Percentiles rank a stretch among this genome's conserved stretches.
Conservation (phyloP, 208 protist species). For the Polymyxa betae region DNA sequence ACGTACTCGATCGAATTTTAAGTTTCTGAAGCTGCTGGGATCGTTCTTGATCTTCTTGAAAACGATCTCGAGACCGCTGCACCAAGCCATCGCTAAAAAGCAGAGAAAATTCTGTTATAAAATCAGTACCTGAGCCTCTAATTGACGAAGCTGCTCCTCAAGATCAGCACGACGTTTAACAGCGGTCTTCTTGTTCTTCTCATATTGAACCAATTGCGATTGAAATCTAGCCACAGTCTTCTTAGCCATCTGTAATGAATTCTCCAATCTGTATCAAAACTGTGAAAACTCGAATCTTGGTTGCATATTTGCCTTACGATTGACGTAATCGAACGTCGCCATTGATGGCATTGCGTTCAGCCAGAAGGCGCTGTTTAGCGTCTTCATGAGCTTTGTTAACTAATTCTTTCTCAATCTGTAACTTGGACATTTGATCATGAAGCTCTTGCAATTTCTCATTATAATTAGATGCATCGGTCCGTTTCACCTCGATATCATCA, state of each 20-base stretch:
- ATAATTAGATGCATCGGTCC: neutral
- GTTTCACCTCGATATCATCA: neutral
- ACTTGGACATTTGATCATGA: neutral
- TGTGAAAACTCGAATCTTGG: neutral
- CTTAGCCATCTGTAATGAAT: neutral
- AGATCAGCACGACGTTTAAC: neutral
- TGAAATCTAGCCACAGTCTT: neutral
- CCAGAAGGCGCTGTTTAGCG: neutral
- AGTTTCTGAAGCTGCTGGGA: neutral
- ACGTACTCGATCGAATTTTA: neutral
- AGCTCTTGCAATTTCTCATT: neutral
- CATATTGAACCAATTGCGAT: neutral
- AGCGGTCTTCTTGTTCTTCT: neutral
- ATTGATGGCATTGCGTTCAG: neutral
- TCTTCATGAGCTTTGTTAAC: neutral
- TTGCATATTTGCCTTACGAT: neutral
- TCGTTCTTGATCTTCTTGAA: neutral
- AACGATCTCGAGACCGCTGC: neutral
- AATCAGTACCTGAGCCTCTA: neutral
- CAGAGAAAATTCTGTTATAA: neutral
- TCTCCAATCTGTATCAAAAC: conserved; percentile 9
- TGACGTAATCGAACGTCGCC: neutral
- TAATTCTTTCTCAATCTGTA: neutral
- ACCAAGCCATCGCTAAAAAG: neutral
- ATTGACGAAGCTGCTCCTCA: neutral